Conservation (phyloP, 164 flowering plant species). For the Santalum album region DNA sequence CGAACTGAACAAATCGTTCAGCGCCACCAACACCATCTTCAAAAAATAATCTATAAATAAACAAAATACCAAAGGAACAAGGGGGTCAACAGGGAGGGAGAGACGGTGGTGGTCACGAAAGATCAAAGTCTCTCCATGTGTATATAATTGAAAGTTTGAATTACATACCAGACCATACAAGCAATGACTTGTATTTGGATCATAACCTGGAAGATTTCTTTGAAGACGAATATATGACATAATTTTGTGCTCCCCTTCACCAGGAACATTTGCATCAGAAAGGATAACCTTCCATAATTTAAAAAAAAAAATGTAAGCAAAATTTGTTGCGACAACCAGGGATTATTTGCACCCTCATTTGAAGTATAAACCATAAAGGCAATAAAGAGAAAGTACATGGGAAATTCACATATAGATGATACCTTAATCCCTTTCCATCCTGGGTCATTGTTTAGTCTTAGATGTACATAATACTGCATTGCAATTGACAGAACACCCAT, state of each 20-base stretch:
- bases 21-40: no score
- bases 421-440: slow-evolving; percentile 94
- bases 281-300: slow-evolving; percentile 69
- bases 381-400: neutral
- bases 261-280: slow-evolving; percentile 98
- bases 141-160: no score
- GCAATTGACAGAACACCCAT: slow-evolving; percentile 86
- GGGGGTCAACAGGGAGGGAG: no score
- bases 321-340: neutral
- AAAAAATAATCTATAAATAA: no score
- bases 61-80: no score
- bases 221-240: slow-evolving; percentile 96
- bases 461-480: slow-evolving; percentile 83
- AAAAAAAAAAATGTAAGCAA: neutral
- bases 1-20: neutral
- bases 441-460: slow-evolving; percentile 78
- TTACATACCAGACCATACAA: slow-evolving; percentile 86
- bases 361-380: neutral
- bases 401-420: slow-evolving; percentile 4
- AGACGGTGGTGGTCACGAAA: no score
- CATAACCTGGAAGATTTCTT: slow-evolving; percentile 85
- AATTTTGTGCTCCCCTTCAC: slow-evolving; percentile 97
- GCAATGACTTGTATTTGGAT: slow-evolving; percentile 98
- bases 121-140: no score
- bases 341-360: neutral